Conservation (phyloP, 441 rosid genomes). For the Populus hybrid region DNA sequence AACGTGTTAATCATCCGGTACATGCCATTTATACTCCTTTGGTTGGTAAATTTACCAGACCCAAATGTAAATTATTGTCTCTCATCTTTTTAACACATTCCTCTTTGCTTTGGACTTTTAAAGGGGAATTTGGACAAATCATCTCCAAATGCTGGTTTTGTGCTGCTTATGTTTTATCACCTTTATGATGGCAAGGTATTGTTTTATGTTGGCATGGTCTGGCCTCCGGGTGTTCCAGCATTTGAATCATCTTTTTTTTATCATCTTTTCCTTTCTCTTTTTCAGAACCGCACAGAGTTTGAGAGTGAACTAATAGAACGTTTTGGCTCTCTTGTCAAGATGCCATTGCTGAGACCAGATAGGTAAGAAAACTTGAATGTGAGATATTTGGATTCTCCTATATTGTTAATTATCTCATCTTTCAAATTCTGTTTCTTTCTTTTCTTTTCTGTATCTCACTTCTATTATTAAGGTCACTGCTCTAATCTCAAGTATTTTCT, state of each 20-base stretch:
- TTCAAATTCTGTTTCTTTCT: not conserved
- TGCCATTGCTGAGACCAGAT: slow-evolving; percentile 81
- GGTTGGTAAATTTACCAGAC: slow-evolving; percentile 3
- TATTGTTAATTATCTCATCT: not conserved
- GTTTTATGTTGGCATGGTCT: slow-evolving; percentile 6
- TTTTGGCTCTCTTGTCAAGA: slow-evolving; percentile 84
- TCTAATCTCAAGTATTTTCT: not conserved
- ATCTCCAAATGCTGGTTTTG: slow-evolving; percentile 90
- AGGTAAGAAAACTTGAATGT: slow-evolving; percentile 44
- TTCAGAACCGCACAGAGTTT: slow-evolving; percentile 77
- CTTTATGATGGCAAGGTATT: slow-evolving; percentile 95
- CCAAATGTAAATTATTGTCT: not conserved
- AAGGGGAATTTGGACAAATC: slow-evolving; percentile 94
- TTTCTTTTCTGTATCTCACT: not conserved
- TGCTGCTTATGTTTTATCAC: slow-evolving; percentile 92
- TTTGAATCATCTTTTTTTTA: not conserved
- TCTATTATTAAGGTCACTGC: not conserved
- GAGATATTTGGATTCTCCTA: not conserved
- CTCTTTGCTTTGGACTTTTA: slow-evolving; percentile 26
- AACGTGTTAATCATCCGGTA: slow-evolving; percentile 92
- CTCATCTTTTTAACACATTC: slow-evolving; percentile 17
- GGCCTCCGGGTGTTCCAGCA: slow-evolving; percentile 3
- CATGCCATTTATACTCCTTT: slow-evolving; percentile 18
- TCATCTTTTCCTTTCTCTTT: slow-evolving; percentile 9
- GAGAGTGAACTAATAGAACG: slow-evolving; percentile 88